Evolutionary conservation across 176 grass and related monocot genomes (phyloP), one percentile per base, ranked within the genome.

Genomic region (Triticum turgidum): DNA sequence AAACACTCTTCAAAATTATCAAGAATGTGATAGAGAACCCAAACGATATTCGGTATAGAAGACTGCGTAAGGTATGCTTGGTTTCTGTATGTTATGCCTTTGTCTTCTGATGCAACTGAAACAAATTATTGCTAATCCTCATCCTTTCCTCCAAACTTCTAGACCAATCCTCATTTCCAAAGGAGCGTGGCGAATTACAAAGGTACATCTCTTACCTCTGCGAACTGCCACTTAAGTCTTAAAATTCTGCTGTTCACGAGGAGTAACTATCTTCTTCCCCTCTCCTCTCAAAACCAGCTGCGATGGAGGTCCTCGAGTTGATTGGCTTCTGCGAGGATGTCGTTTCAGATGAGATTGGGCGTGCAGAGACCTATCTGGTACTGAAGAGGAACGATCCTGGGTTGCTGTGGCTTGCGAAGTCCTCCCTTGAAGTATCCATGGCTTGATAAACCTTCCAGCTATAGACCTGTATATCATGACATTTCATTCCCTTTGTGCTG

Each of bases 351-450:
- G 94, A 92, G 72, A 30, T 96, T 37, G 94, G 97, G 10, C 78
- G 29, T 74, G 79, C 62, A 1, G 97, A 99, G 58, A 87, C 92
- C 13, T 96, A 92, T 77, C 30, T 99, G 85, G 89, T 99, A 24
- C 62, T 99, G 90, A 99, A 91, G 86, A 96, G 97, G 79, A 94
- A 99, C 1, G 94, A 96, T 86, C 97, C 92, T 78, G 94, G 94
- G 20, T 89, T 99, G 85, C 47, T 96, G 70, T 94, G 94, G 97
- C 90, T 99, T 21, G 97, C 90, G 15, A 99, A 96, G 38, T 93
- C 94, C 39, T 99, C 90, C 32, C 90, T 99, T 39, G 97, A 99
- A 86, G 73, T 99, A 22, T 91, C 89, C 22, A 84, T 94, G 77
- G 90, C 85, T 83, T 96, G 84, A 94, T 13, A 86, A 27, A 45